Evolutionary conservation across 768 basidiomycete genomes (phyloP), one percentile per base, ranked within the genome.

Genomic region (Collybiopsis confluens): DNA sequence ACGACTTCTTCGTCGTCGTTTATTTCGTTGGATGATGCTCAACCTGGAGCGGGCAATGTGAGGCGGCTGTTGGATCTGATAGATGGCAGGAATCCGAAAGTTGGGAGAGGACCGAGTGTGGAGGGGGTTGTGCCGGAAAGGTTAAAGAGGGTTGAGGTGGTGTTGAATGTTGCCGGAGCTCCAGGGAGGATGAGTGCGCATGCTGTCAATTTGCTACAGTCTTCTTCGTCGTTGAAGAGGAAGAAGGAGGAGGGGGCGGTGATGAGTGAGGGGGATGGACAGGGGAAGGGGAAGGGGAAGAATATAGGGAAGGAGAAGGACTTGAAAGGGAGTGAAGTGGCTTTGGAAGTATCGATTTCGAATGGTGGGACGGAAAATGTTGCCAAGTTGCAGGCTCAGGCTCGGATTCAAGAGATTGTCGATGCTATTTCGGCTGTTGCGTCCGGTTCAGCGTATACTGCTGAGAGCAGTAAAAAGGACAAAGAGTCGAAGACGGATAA

Each of bases 21-120:
- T n/a, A n/a, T n/a, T 41, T 41, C 38, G 38, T 7, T 44, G 1
- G 44, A 45, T 16, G 44, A 45, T 26, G 1, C 8, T 26, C 23
- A 24, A 7, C 44, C 44, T 18, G 44, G 44, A 27, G 44, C 42
- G 18, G 20, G 44, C 2, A n/a, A 45, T 27, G 44, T 45, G 3
- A 23, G 44, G 44, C 24, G 44, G 67, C 75, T 90, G 18, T 85
- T 91, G 23, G 79, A 81, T 63, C 76, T 89, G 69, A 76, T 91
- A 20, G 86, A 89, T 44, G 78, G 79, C 53, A 73, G 88, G 48
- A 90, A 90, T 62, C 88, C 89, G 0, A 75, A 73, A 23, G 56
- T 50, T 28, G 50, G 46, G 23, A 63, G 67, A 42, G 68, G 63
- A 23, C 64, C 61, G 11, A 40, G 61, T n/a, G 67, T 71, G 33